Percentiles rank a stretch among this genome's conserved stretches.
These are phyloP conservation scores for Sporisorium reilianum DNA, from an alignment of 1,284 basidiomycete genomes.

Conservation along the genomic window DNA sequence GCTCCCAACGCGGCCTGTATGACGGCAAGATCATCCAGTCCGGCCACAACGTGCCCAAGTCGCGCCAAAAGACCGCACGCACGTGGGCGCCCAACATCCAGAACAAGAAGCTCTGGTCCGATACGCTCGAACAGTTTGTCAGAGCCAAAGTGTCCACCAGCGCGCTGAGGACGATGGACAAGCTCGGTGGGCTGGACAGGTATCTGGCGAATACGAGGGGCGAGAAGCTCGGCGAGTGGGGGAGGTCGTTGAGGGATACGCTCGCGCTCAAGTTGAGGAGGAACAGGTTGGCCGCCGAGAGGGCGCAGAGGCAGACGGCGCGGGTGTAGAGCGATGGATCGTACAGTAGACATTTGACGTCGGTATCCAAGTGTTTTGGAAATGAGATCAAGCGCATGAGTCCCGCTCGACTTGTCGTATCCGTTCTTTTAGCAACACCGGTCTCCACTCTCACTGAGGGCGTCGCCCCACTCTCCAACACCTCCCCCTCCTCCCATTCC, in stretches of 20 bases:
- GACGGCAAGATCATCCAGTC: slow-evolving; percentile 63
- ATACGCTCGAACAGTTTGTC: slow-evolving; percentile 49
- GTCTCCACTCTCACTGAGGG: no score
- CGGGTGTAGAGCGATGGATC: no score
- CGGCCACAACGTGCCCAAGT: slow-evolving; percentile 66
- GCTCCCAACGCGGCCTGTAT: slow-evolving; percentile 66
- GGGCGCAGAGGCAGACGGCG: not conserved
- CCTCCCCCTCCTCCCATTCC: no score
- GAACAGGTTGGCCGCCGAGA: slow-evolving; percentile 18
- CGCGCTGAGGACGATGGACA: slow-evolving; percentile 62
- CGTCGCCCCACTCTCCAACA: no score
- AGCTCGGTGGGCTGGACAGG: slow-evolving; percentile 63
- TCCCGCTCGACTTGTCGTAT: no score
- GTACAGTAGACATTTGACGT: no score
- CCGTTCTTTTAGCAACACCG: no score
- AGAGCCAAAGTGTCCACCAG: slow-evolving; percentile 42
- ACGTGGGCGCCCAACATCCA: slow-evolving; percentile 67
- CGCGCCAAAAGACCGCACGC: slow-evolving; percentile 64
- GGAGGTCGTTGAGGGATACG: slow-evolving; percentile 52
- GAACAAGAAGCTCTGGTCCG: slow-evolving; percentile 49
- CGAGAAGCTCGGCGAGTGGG: slow-evolving; percentile 60
- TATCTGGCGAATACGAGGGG: slow-evolving; percentile 61
- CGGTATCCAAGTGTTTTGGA: no score
- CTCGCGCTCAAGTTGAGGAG: slow-evolving; percentile 41
- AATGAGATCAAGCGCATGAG: no score